Conservation (phyloP, 352 stramenopile species). For the Phytophthora tentaculata region DNA sequence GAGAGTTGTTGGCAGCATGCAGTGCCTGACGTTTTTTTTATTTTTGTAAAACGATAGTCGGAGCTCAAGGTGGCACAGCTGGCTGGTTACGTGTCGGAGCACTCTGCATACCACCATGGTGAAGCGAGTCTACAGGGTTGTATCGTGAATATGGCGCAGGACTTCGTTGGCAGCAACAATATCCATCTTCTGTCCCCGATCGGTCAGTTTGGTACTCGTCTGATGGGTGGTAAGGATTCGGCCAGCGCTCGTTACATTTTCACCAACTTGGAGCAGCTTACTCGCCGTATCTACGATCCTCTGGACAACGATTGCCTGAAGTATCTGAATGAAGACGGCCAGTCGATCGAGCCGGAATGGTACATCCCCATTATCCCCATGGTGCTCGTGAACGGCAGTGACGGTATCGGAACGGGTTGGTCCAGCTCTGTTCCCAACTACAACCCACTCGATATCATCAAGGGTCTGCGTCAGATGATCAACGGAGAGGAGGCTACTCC, state of each 20-base stretch:
- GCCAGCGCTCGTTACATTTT: conserved; percentile 95
- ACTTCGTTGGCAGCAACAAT: conserved; percentile 99
- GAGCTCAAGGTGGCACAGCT: conserved; percentile 95
- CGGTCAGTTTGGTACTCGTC: conserved; percentile 97
- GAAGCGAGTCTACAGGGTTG: conserved; percentile 95
- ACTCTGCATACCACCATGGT: conserved; percentile 99
- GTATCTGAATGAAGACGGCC: conserved; percentile 93
- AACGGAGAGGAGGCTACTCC: conserved; percentile 57
- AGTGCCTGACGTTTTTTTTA: conserved; percentile 12
- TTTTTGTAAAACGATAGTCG: conserved; percentile 29
- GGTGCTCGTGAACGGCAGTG: conserved; percentile 96
- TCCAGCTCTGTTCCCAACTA: conserved; percentile 93
- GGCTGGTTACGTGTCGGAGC: conserved; percentile 97
- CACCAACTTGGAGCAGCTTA: conserved; percentile 90
- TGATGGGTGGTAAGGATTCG: conserved; percentile 97
- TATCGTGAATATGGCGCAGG: conserved; percentile 98
- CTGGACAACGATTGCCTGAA: conserved; percentile 92
- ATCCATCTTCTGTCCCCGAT: conserved; percentile 95
- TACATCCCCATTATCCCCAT: conserved; percentile 97
- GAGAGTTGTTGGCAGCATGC: conserved; percentile 18
- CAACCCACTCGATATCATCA: conserved; percentile 92
- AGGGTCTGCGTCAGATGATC: conserved; percentile 73
- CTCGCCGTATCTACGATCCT: conserved; percentile 87
- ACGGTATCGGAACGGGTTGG: conserved; percentile 98
- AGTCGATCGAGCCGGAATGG: conserved; percentile 93